Percentiles rank a stretch among this genome's conserved stretches.
Evolutionary conservation across 2,329 filamentous ascomycete genomes (phyloP).

Genomic region (Fusarium multiceps): DNA sequence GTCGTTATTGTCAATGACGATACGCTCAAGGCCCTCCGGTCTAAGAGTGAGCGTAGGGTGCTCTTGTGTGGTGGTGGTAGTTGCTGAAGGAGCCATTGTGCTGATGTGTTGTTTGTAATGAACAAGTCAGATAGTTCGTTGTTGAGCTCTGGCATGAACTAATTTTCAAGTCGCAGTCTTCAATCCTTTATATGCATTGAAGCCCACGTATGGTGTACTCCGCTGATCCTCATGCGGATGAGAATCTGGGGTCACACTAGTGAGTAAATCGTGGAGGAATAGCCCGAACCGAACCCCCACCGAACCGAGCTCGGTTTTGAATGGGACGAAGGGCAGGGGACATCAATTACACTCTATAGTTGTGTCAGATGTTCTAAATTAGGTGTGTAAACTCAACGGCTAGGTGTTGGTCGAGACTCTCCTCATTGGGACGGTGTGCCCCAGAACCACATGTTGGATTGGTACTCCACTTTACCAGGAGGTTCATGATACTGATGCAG

Average conservation of each 20-base stretch:
- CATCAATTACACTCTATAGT: background rate
- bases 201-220: background rate
- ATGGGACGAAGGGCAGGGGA: background rate
- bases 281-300: slow-evolving; percentile 15
- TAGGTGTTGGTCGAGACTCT: rapidly evolving
- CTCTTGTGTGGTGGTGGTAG: slow-evolving; percentile 18
- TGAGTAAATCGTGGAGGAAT: background rate
- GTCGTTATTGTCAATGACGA: slow-evolving; percentile 35
- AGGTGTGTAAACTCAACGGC: background rate
- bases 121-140: background rate
- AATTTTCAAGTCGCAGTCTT: background rate
- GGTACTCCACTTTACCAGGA: background rate
- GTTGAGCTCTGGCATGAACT: background rate
- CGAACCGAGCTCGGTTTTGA: slow-evolving; percentile 5
- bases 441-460: rapidly evolving
- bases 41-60: slow-evolving; percentile 38
- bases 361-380: background rate
- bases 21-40: slow-evolving; percentile 36
- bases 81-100: slow-evolving; percentile 24
- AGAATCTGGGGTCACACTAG: slow-evolving; percentile 17
- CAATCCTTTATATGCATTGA: slow-evolving; percentile 12
- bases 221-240: background rate
- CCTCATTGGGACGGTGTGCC: rapidly evolving
- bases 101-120: background rate
- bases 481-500: background rate